phyloP scores from a whole-genome alignment of 352 stramenopile genomes.

The Pythium phragmiticola region DNA sequence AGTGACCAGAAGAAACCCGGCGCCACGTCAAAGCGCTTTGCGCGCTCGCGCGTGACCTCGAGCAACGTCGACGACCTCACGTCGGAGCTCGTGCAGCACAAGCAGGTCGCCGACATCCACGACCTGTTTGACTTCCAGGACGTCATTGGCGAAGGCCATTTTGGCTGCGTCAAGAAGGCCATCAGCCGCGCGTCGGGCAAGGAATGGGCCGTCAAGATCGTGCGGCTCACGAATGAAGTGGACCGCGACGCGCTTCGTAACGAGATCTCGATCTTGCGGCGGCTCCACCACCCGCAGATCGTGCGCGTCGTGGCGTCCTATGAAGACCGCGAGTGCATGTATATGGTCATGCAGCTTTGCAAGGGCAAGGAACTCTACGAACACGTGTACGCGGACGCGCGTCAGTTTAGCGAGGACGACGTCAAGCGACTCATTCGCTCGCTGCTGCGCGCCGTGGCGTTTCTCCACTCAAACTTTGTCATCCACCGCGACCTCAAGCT shows the following conservation, averaged over 20 bases:
- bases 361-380: conserved; percentile 82
- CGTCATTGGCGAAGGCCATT: conserved; percentile 70
- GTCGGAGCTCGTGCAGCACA: conserved; percentile 77
- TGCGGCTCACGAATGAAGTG: conserved; percentile 66
- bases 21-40: neutral
- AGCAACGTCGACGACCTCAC: conserved; percentile 60
- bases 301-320: conserved; percentile 77
- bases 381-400: conserved; percentile 66
- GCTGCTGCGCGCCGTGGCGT: conserved; percentile 40
- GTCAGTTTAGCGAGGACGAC: conserved; percentile 62
- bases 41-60: conserved; percentile 37
- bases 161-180: conserved; percentile 66
- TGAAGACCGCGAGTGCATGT: conserved; percentile 78
- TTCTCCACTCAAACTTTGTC: conserved; percentile 82
- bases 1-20: neutral
- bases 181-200: conserved; percentile 63
- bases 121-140: conserved; percentile 62
- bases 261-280: conserved; percentile 75
- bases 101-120: conserved; percentile 61
- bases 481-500: conserved; percentile 81
- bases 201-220: conserved; percentile 77
- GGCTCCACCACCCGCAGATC: conserved; percentile 80
- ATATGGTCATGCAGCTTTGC: conserved; percentile 88
- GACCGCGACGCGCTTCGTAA: conserved; percentile 75
- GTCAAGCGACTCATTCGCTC: conserved; percentile 61